These are phyloP conservation scores for Rhizophagus clarus DNA, from an alignment of 192 early-diverging fungal genomes.

Conservation along the genomic window DNA sequence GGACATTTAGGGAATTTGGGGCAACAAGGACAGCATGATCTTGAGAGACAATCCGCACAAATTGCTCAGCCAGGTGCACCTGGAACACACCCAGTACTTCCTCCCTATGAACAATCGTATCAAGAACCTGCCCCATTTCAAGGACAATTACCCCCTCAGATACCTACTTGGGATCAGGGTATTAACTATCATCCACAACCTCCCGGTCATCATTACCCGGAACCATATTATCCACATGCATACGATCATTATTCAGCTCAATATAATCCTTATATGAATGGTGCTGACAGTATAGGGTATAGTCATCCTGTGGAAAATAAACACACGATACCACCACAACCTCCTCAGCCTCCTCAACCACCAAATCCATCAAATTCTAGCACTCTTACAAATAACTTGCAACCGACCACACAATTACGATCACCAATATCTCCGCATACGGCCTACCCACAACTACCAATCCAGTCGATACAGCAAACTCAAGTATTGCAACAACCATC, in stretches of 20 bases:
- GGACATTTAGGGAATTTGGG: neutral
- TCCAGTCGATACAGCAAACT: neutral
- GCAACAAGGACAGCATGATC: slow-evolving; percentile 12
- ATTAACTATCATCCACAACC: neutral
- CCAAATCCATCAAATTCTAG: neutral
- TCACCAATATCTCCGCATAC: slow-evolving; percentile 4
- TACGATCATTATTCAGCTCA: slow-evolving; percentile 6
- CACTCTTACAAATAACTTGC: neutral
- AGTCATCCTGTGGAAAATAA: slow-evolving; percentile 2
- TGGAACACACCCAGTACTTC: neutral
- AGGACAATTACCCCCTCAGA: slow-evolving; percentile 25
- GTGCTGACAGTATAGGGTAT: neutral
- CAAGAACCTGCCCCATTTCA: slow-evolving; percentile 26
- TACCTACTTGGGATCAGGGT: slow-evolving; percentile 18
- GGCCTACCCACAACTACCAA: neutral
- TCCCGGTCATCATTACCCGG: neutral
- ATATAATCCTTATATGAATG: neutral
- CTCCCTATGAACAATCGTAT: neutral
- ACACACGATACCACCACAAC: slow-evolving; percentile 11
- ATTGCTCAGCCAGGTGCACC: slow-evolving; percentile 3
- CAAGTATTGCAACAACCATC: neutral
- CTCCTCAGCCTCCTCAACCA: slow-evolving; percentile 18
- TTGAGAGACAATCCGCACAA: neutral
- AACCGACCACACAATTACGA: neutral
- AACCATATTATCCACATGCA: neutral